phyloP scores from a whole-genome alignment of 179 eudicot genomes.

The Beta macrorhiza region DNA sequence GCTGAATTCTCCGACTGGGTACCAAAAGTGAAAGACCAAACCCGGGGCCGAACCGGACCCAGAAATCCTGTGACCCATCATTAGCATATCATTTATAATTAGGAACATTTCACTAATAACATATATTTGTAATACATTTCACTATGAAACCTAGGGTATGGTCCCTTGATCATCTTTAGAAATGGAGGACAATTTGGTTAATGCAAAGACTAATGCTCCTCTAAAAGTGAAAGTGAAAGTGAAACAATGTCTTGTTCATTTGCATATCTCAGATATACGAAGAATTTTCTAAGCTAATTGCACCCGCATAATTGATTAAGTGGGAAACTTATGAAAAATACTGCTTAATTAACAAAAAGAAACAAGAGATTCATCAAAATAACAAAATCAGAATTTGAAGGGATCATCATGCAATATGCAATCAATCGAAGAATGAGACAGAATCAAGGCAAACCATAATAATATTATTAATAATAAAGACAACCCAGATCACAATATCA shows the following conservation, averaged over 20 bases:
- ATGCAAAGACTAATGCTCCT: neutral
- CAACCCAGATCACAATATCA: conserved; percentile 17
- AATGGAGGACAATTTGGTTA: neutral
- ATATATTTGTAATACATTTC: too few relatives aligned
- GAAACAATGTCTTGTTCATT: neutral
- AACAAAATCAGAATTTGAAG: neutral
- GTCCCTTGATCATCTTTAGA: neutral
- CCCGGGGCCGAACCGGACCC: neutral
- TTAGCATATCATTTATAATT: neutral
- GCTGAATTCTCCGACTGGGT: too few relatives aligned
- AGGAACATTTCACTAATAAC: neutral
- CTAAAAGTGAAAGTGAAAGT: too few relatives aligned
- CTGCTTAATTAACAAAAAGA: neutral
- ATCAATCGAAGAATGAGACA: neutral
- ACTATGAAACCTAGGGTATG: neutral
- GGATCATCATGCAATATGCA: neutral
- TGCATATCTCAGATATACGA: neutral
- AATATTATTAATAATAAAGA: neutral
- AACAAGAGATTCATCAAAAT: neutral
- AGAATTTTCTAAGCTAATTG: neutral
- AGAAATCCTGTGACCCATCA: neutral
- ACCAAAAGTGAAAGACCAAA: too few relatives aligned
- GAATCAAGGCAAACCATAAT: neutral
- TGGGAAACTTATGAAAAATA: neutral
- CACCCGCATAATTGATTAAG: too few relatives aligned